These are phyloP conservation scores for Crepidotus variabilis DNA, from an alignment of 768 basidiomycete species.

Conservation along the genomic window DNA sequence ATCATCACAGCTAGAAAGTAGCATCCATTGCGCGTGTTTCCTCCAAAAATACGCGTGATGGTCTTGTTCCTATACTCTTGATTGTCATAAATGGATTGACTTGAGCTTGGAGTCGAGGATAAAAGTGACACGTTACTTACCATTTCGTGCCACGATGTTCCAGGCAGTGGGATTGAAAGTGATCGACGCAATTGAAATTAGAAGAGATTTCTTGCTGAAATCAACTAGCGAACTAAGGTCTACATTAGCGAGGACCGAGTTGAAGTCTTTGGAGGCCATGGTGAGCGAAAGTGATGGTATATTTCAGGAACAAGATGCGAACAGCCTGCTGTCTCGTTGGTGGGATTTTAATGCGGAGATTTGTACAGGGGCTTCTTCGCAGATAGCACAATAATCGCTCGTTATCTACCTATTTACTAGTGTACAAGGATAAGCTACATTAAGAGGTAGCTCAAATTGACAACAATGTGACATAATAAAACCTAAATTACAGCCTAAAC, in stretches of 20 bases:
- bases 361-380: too few relatives aligned
- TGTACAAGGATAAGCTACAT: too few relatives aligned
- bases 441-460: too few relatives aligned
- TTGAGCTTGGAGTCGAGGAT: neutral
- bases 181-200: slow-evolving; percentile 63
- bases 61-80: slow-evolving; percentile 77
- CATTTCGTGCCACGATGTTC: slow-evolving; percentile 94
- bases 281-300: neutral
- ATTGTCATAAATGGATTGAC: neutral
- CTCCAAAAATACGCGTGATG: slow-evolving; percentile 79
- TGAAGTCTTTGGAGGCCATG: neutral
- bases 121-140: slow-evolving; percentile 37
- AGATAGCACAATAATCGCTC: too few relatives aligned
- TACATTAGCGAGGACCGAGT: neutral
- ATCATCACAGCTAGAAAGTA: slow-evolving; percentile 86
- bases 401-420: too few relatives aligned
- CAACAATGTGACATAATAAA: too few relatives aligned
- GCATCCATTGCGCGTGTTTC: slow-evolving; percentile 70
- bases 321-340: neutral
- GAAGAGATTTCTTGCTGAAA: slow-evolving; percentile 59
- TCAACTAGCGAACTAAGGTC: slow-evolving; percentile 41
- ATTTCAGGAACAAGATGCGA: neutral
- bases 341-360: too few relatives aligned
- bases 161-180: slow-evolving; percentile 92
- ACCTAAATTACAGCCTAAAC: too few relatives aligned